Evolutionary conservation across 2,329 filamentous ascomycete species (phyloP).

Genomic region (Neofusicoccum umdonicola): DNA sequence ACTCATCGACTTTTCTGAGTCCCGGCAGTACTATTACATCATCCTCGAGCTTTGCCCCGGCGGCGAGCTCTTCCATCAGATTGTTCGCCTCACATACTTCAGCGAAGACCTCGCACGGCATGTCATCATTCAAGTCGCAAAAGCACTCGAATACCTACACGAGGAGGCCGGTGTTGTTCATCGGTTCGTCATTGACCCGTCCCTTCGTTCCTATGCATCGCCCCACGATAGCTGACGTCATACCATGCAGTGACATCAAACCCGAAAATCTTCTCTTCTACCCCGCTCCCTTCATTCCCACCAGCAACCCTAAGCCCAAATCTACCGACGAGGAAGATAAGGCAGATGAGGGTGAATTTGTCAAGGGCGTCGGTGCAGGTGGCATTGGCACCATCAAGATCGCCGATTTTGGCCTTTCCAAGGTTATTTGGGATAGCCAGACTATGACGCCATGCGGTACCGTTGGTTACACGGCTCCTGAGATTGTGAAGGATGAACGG

Average conservation of each 20-base stretch:
- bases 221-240: conserved; percentile 35
- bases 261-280: conserved; percentile 96
- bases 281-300: conserved; percentile 76
- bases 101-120: conserved; percentile 93
- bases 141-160: conserved; percentile 89
- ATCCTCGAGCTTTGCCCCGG: conserved; percentile 92
- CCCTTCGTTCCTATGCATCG: not conserved
- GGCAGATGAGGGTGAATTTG: conserved; percentile 91
- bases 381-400: conserved; percentile 96
- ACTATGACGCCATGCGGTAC: conserved; percentile 99
- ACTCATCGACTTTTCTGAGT: conserved; percentile 90
- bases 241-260: conserved; percentile 78
- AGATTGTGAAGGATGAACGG: conserved; percentile 97
- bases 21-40: conserved; percentile 94
- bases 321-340: conserved; percentile 94
- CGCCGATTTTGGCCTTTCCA: conserved; percentile 95
- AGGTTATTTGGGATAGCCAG: conserved; percentile 96
- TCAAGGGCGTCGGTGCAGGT: conserved; percentile 75
- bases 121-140: conserved; percentile 92
- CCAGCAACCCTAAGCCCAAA: conserved; percentile 75
- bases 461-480: conserved; percentile 94
- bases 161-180: conserved; percentile 95
- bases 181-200: conserved; percentile 62
- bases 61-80: conserved; percentile 97
- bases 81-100: conserved; percentile 96